These are phyloP conservation scores for Aspergillus hiratsukae DNA, from an alignment of 2,329 filamentous ascomycete species.

Conservation along the genomic window DNA sequence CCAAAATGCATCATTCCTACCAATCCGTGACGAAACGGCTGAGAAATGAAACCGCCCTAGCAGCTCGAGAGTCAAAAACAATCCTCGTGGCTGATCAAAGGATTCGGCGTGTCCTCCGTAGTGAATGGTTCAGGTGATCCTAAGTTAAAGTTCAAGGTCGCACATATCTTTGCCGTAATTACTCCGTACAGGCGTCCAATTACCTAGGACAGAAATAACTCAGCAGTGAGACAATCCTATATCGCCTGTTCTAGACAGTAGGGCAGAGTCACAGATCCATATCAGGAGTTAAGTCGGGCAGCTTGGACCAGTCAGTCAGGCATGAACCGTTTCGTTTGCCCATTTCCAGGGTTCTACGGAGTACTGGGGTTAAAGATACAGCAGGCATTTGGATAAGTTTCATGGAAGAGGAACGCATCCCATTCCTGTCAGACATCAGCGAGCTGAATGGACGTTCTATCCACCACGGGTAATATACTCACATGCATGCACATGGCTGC, in stretches of 20 bases:
- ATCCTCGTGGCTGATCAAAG: background rate
- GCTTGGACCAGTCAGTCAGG: background rate
- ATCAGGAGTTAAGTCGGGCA: background rate
- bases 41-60: no score
- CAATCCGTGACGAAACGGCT: no score
- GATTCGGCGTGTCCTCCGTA: background rate
- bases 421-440: background rate
- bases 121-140: background rate
- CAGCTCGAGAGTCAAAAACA: background rate
- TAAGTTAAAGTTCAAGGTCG: background rate
- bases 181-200: background rate
- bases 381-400: background rate
- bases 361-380: background rate
- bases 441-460: background rate
- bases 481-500: background rate
- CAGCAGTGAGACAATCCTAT: background rate
- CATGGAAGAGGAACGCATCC: background rate
- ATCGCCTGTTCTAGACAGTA: background rate
- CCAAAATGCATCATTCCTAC: no score
- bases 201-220: background rate
- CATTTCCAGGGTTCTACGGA: no score
- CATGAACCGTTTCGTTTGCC: no score
- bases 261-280: background rate
- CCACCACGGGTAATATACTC: background rate
- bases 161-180: background rate